Conservation (phyloP, 2,329 filamentous ascomycete species). For the Raffaelea albimanens region DNA sequence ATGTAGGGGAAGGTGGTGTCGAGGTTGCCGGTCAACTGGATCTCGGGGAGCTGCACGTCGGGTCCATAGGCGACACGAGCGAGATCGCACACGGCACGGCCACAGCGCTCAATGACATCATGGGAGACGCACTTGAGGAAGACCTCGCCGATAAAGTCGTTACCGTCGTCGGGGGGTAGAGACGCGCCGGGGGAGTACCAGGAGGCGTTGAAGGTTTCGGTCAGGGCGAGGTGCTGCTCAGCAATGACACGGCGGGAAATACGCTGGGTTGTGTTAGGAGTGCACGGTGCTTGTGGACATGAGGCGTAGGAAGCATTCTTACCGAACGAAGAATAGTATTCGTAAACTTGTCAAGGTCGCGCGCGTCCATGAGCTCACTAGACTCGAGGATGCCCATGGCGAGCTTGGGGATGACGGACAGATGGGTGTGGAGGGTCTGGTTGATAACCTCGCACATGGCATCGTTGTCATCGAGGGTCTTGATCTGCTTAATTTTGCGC, state of each 20-base stretch:
- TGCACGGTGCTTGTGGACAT: conserved; percentile 7
- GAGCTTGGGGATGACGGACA: conserved; percentile 87
- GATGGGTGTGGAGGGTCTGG: conserved; percentile 72
- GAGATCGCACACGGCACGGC: conserved; percentile 63
- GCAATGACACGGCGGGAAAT: conserved; percentile 95
- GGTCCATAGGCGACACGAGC: conserved; percentile 66
- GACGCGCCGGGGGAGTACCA: conserved; percentile 81
- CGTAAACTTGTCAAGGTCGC: conserved; percentile 88
- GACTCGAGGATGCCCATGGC: conserved; percentile 93
- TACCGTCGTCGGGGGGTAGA: conserved; percentile 44
- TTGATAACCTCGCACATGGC: conserved; percentile 71
- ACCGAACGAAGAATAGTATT: conserved; percentile 82
- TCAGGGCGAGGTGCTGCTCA: conserved; percentile 90
- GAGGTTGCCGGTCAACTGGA: conserved; percentile 75
- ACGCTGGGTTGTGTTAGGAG: conserved; percentile 50
- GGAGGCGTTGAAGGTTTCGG: conserved; percentile 83
- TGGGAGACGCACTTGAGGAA: conserved; percentile 87
- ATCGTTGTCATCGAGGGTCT: conserved; percentile 83
- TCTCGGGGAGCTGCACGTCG: conserved; percentile 63
- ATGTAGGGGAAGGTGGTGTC: conserved; percentile 94
- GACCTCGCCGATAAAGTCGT: conserved; percentile 91
- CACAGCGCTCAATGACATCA: conserved; percentile 80
- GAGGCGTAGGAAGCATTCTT: conserved; percentile 23
- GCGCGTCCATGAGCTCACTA: conserved; percentile 67
- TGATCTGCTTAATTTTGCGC: conserved; percentile 74